Evolutionary conservation across 805 yeast genomes (phyloP).

Genomic region (Barnettozyma pratensis): DNA sequence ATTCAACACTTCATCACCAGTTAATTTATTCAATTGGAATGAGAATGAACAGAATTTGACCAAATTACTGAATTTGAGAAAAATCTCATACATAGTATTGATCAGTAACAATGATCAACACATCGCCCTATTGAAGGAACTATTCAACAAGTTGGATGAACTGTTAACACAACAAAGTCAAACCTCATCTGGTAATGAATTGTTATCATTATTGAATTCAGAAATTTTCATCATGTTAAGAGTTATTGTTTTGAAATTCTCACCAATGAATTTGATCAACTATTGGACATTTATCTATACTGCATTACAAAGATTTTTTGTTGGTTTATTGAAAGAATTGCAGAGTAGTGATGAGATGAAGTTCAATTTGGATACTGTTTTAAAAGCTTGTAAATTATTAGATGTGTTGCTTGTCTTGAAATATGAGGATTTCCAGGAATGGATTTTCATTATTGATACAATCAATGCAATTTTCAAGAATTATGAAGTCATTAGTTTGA

Average conservation of each 20-base stretch:
- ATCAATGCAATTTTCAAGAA: slow-evolving; percentile 49
- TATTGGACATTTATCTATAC: slow-evolving; percentile 68
- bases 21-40: slow-evolving; percentile 69
- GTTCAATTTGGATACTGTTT: slow-evolving; percentile 36
- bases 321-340: slow-evolving; percentile 34
- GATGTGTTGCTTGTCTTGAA: slow-evolving; percentile 67
- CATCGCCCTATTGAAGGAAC: slow-evolving; percentile 40
- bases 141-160: slow-evolving; percentile 45
- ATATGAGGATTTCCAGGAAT: slow-evolving; percentile 79
- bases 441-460: slow-evolving; percentile 79
- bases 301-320: slow-evolving; percentile 42
- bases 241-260: slow-evolving; percentile 56
- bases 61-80: slow-evolving; percentile 48
- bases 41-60: slow-evolving; percentile 54
- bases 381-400: slow-evolving; percentile 69
- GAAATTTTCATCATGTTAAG: slow-evolving; percentile 58
- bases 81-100: slow-evolving; percentile 60
- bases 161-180: slow-evolving; percentile 21
- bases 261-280: slow-evolving; percentile 58
- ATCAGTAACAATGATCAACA: slow-evolving; percentile 57
- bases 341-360: slow-evolving; percentile 22
- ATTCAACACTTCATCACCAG: slow-evolving; percentile 35
- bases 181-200: slow-evolving; percentile 22
- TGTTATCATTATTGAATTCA: slow-evolving; percentile 23
- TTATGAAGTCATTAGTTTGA: slow-evolving; percentile 22